Base-by-base conservation (phyloP, 2,329 filamentous ascomycete genomes). In the Lasiodiplodia sp. region DNA sequence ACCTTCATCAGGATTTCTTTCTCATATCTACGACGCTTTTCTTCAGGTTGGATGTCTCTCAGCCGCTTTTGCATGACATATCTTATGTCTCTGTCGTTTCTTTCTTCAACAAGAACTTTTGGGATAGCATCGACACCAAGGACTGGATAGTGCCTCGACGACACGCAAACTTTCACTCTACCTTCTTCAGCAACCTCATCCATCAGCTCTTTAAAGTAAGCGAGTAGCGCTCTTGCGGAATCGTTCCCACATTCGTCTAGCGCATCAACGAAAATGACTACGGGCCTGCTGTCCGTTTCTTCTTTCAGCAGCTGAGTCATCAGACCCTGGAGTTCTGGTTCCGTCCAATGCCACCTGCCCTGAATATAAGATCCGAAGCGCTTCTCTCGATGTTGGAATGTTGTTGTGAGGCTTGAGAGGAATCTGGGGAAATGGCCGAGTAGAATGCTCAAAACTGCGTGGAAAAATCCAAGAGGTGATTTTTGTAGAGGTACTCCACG, bases 121-220 rank as follows among this genome's bases (percentile, higher is more conserved):
- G 52, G 52, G 1, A 63, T 4, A 6, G 40, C 14, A 11, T 47
- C 12, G 23, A 49, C 14, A 12, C 16, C 40, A 31, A 63, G 38
- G 21, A 49, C n/a, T 8, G 58, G 58, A 34, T 49, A 63, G n/a
- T 63, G 58, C 16, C 58, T 14, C 5, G 23, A 63, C 11, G 58
- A 63, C 2, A 63, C n/a, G 23, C 58, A 63, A 16, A 63, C 21
- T 21, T 63, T 63, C 5, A 63, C 16, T 10, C 12, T 40, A 3
- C n/a, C 21, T 11, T 5, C n/a, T 55, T 55, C 1, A 10, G 14
- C 4, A 16, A n/a, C 12, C 3, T 55, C 8, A 16, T 34, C 14
- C 25, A 55, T 34, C 5, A 55, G 12, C 3, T 18, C n/a, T 14
- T 11, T 37, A 2, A 28, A 34, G 25, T 21, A 63, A 16, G 40